Evolutionary conservation across 208 protist genomes (phyloP), one percentile per base, ranked within the genome.

Genomic region (Endotrypanum monterogeii): DNA sequence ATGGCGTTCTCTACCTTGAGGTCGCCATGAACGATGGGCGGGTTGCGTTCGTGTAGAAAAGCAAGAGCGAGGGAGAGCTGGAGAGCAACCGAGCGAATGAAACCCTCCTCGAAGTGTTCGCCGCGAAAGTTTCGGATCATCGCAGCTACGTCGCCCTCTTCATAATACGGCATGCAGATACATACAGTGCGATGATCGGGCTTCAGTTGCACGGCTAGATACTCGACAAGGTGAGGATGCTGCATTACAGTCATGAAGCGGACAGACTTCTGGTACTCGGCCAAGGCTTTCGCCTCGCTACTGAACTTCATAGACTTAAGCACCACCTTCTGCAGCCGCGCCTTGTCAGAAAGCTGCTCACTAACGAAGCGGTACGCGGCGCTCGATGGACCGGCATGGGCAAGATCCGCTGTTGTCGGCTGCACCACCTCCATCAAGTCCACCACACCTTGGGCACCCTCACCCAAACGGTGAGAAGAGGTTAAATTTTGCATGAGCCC

Each of bases 1-100:
- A 96, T 86, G 25, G 90, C 70, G 66, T 96, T 96, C 71, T 93
- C 89, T 41, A 82, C 56, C 67, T 96, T 96, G 56, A 96, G 76
- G 72, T 96, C 91, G 61, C 91, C 88, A 78, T 96, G 91, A 1
- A 93, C 86, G 56, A 96, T 87, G 51, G 90, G 87, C 9, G 90
- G 90, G 69, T 91, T 92, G 63, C 82, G 88, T 68, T 90, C 83
- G 78, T 96, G 91, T 57, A 96, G 66, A 56, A 91, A 93, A 25
- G 69, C 57, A 23, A 96, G 60, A 32, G 84, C 88, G 23, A 73
- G 55, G 44, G 80, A 76, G 18, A 93, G 78, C 83, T 95, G 90
- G 37, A 95, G 76, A 20, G 78, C 83, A 41, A 92, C 37, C 39
- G 86, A 90, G 76, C 79, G 85, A 65, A 95, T 54, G 58, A 83